Conservation (phyloP, 352 stramenopile species). For the Pythium vanterpoolii region DNA sequence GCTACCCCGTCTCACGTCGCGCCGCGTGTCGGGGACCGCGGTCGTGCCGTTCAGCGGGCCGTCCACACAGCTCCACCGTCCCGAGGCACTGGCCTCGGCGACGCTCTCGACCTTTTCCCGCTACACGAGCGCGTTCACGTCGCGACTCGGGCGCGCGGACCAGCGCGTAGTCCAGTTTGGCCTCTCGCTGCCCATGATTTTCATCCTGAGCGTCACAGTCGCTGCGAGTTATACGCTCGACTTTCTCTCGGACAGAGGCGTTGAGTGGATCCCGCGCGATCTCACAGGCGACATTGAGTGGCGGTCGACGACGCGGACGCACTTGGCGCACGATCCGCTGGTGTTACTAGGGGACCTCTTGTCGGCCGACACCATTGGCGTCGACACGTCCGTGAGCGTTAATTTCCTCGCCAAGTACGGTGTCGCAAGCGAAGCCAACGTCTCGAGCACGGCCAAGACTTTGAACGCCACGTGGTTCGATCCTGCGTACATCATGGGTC, state of each 20-base stretch:
- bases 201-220: conserved; percentile 15
- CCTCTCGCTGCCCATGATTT: conserved; percentile 21
- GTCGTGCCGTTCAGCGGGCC: not conserved
- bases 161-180: conserved; percentile 18
- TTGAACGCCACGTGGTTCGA: conserved; percentile 22
- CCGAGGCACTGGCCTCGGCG: no score
- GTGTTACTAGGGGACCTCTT: conserved; percentile 13
- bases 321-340: conserved; percentile 16
- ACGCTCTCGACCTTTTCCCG: no score
- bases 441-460: conserved; percentile 5
- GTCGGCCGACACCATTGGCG: not conserved
- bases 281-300: conserved; percentile 19
- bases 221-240: conserved; percentile 16
- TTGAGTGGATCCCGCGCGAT: conserved; percentile 9
- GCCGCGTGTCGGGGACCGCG: no score
- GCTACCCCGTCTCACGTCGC: no score
- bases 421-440: conserved; percentile 6
- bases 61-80: no score
- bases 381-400: conserved; percentile 18
- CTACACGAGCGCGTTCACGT: not conserved
- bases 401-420: conserved; percentile 18
- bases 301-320: conserved; percentile 17
- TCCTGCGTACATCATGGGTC: not conserved
- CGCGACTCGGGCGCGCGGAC: not conserved
- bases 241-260: not conserved